Base-by-base conservation (phyloP, 148 eudicot genomes). In the Rhododendron kiyosumense region DNA sequence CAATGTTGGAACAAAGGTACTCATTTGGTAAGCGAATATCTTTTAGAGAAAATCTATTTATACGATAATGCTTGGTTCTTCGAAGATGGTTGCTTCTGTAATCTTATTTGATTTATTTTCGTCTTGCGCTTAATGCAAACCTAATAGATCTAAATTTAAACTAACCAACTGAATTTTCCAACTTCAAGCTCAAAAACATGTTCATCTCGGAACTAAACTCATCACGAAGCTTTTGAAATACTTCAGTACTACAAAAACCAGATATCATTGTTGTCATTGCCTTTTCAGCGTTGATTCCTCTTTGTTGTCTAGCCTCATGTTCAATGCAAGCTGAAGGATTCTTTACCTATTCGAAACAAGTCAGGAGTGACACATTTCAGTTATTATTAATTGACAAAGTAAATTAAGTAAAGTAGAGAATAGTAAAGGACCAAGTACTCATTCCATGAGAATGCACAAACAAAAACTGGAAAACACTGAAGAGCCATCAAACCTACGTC, bases 251-350 rank as follows among this genome's bases (percentile, higher is more conserved):
- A 87, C 98, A 93, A 67, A 96, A 96, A 65, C 97, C 98, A 13
- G 98, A 96, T 81, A 96, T 96, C 99, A 96, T 96, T 83, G 97
- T 93, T 38, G 96, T 95, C 95, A 94, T 92, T 11, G 96, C 98
- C 87, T 88, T 91, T 84, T 95, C 94, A 34, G 89, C 88, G 83
- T 94, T 95, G 3, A 94, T 95, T 26, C 98, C 96, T 88, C 98
- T 94, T 87, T 95, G 97, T 63, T 91, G 94, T 86, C 97, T 96
- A 20, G 99, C 99, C 90, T 96, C 98, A 38, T 96, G 99, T 79
- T 96, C 99, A 28, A 96, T 88, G 43, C 94, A 90, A 0, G 94
- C 94, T 14, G 90, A 76, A 0, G 93, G 95, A 80, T 94, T 94
- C 89, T 94, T 96, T 15, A 89, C 92, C 99, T 94, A 89, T 86